Base-by-base conservation (phyloP, 805 yeast species). In the Zygoascus bituminiphila region DNA sequence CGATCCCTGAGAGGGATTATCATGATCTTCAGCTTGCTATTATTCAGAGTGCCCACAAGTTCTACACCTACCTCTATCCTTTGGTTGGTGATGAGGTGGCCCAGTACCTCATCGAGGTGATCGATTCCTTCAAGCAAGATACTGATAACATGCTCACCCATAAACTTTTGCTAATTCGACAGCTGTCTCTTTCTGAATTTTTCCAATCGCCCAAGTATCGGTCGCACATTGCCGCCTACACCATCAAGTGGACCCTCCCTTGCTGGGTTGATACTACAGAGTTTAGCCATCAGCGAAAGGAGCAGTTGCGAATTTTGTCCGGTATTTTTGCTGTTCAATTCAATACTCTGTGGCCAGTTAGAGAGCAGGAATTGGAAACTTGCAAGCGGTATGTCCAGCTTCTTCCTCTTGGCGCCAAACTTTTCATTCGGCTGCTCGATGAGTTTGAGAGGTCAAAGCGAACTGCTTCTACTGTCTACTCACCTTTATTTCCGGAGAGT, bases 111-210 rank as follows among this genome's bases (percentile, higher is more conserved):
- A 63, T 72, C 31, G 60, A 59, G 4, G 73, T 81, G 62, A 67
- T 80, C 41, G 75, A 76, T 45, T 62, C 81, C 1, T 70, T 80
- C 48, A 81, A 84, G 2, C 62, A 67, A n/a, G 77, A 77, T 50
- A 81, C 81, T 46, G 79, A 81, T 54, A 73, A 71, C 52, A 66
- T 79, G 35, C 68, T 78, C 36, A 71, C 79, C 37, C 69, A 78
- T 12, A 83, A 83, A 58, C 67, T 84, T 50, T 63, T 84, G 26
- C 69, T 87, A 51, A 68, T 82, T 49, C 79, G 81, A 56, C 72
- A 49, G 21, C 48, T 60, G 23, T 59, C 64, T 2, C 48, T 39
- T 20, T 54, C 59, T 19, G 58, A 57, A 57, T 47, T 61, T 29
- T 62, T 54, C 43, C 45, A 50, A 15, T 50, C 54, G 44, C 24